Conservation (phyloP, 495 filamentous ascomycete genomes). For the Trichoderma erinaceum region DNA sequence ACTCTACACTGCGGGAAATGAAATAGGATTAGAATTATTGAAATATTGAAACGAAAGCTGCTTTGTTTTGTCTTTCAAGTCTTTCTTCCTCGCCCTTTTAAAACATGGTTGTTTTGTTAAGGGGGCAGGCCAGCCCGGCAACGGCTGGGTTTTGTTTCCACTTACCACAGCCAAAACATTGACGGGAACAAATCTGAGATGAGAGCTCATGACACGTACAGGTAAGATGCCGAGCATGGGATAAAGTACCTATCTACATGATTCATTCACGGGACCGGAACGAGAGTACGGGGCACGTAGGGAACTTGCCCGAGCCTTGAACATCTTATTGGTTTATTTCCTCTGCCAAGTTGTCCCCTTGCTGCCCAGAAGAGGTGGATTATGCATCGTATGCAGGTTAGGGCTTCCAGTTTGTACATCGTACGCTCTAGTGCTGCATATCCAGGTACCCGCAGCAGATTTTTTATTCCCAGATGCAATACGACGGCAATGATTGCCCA, state of each 20-base stretch:
- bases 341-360: no score
- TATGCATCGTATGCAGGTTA: no score
- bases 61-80: not conserved
- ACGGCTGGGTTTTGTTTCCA: not conserved
- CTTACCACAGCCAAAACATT: not conserved
- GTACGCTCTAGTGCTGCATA: no score
- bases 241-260: not conserved
- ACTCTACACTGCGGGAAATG: not conserved
- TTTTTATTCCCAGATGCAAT: no score
- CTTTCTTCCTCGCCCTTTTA: not conserved
- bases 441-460: no score
- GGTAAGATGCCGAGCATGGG: not conserved
- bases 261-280: not conserved
- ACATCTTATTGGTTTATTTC: not conserved
- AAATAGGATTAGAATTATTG: not conserved
- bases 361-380: no score
- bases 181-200: constrained; percentile 5
- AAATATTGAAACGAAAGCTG: not conserved
- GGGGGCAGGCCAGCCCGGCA: not conserved
- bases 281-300: not conserved
- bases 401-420: no score
- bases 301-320: not conserved
- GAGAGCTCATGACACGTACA: not conserved
- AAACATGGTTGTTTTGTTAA: not conserved
- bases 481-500: no score